phyloP scores from a whole-genome alignment of 495 filamentous ascomycete species.

The Articulospora tetracladia region DNA sequence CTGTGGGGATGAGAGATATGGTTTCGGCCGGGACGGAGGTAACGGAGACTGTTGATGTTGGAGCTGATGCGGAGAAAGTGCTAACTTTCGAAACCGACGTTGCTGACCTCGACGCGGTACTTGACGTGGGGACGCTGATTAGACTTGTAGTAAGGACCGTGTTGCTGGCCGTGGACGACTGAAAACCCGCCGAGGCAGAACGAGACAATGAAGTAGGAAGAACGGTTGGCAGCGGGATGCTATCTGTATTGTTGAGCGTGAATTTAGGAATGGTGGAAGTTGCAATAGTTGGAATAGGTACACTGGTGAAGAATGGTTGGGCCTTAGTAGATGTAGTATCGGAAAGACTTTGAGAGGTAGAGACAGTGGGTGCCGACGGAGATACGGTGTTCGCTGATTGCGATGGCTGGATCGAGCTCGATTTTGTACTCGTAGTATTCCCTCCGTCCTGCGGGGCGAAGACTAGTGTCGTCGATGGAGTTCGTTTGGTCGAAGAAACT shows the following conservation, averaged over 20 bases:
- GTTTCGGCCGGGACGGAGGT: background rate
- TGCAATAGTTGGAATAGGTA: background rate
- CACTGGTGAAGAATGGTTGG: background rate
- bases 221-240: background rate
- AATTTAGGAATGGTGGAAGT: background rate
- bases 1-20: background rate
- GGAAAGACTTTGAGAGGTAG: background rate
- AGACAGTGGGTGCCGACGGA: background rate
- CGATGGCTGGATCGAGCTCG: background rate
- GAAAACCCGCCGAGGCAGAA: constrained; percentile 7
- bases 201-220: background rate
- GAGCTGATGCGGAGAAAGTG: background rate
- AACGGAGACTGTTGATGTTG: background rate
- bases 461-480: background rate
- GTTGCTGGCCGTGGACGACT: background rate
- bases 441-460: background rate
- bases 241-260: constrained; percentile 2
- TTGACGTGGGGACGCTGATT: background rate
- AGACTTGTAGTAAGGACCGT: constrained; percentile 1
- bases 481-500: background rate
- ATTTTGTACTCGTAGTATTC: background rate
- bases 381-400: background rate
- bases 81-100: no score
- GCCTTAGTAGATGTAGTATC: background rate
- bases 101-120: no score